These are phyloP conservation scores for Erodium trifolium DNA, from an alignment of 441 rosid genomes.

Conservation along the genomic window DNA sequence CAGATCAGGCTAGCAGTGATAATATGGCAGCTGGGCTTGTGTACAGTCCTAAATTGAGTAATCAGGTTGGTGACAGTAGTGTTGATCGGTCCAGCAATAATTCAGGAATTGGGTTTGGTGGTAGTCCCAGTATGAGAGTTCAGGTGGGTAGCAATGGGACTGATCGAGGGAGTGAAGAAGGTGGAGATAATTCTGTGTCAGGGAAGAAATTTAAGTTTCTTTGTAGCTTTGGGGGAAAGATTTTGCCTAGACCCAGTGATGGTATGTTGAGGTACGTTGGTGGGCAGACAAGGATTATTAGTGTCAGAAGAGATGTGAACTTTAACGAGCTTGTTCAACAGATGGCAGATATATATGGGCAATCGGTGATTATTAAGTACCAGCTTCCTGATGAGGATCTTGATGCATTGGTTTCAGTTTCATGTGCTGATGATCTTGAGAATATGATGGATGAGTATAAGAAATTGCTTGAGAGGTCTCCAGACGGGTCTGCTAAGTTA, in stretches of 20 bases:
- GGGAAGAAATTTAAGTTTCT: conserved; percentile 58
- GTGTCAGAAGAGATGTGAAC: conserved; percentile 42
- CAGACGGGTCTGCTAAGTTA: conserved; percentile 57
- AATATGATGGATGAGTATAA: conserved; percentile 81
- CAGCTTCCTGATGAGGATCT: conserved; percentile 86
- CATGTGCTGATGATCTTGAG: conserved; percentile 70
- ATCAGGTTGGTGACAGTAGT: conserved; percentile 22
- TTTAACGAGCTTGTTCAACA: conserved; percentile 47
- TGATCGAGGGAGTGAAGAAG: conserved; percentile 44
- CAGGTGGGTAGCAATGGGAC: conserved; percentile 30
- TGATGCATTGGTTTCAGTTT: conserved; percentile 68
- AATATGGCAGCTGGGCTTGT: conserved; percentile 21
- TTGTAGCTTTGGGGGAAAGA: conserved; percentile 70
- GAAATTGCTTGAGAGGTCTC: conserved; percentile 51
- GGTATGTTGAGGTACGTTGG: conserved; percentile 67
- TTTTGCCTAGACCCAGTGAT: conserved; percentile 76
- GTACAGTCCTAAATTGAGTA: conserved; percentile 21
- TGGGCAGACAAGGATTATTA: conserved; percentile 64
- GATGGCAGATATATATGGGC: conserved; percentile 48
- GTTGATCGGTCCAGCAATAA: conserved; percentile 27
- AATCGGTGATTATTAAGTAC: conserved; percentile 51
- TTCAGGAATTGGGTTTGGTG: conserved; percentile 15
- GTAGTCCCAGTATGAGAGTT: conserved; percentile 27
- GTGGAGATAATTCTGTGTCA: conserved; percentile 43
- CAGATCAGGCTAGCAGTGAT: conserved; percentile 32